Base-by-base conservation (phyloP, 257 asterid genomes). In the Rehmannia glutinosa region DNA sequence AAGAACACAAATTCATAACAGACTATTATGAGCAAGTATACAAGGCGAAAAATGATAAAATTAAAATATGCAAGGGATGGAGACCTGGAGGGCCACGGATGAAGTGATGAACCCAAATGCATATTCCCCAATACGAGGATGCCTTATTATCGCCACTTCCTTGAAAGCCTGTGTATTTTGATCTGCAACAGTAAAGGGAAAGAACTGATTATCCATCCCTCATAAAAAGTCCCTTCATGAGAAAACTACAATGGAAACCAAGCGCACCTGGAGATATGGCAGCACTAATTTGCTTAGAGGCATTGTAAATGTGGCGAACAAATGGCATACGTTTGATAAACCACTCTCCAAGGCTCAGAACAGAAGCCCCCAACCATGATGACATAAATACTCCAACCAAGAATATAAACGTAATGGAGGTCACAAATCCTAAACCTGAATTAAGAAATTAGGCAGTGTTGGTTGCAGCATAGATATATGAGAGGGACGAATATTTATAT, bases 61-160 rank as follows among this genome's bases (percentile, higher is more conserved):
- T 20, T n/a, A 65, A 32, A 63, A 24, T 45, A 66, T 57, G 62
- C 16, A 35, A 45, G 60, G 21, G 25, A 68, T 60, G 63, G 32
- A 62, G 33, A 87, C 95, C 95, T 81, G 90, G 68, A 87, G 89
- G 47, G 76, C 55, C 52, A 87, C 85, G 45, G 86, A 81, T 68
- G 95, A 87, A 67, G 95, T 87, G 72, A 87, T 87, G 75, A 87
- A 87, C 56, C 88, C 95, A 71, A 87, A 83, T 57, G 95, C 95
- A 69, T 85, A 87, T 85, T 87, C 95, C 82, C 92, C 95, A 74
- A 87, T 73, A 21, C 92, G 89, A 7, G 95, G 95, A 79, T 87
- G 95, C 76, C 92, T 81, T 61, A 87, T 87, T 35, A 87, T 87
- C 10, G 95, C 95, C 39, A 87, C 95, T 78, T 87, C 95, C 83